A percentile compares a stretch with the other conserved stretches of the same genome.
Evolutionary conservation across 2,329 filamentous ascomycete genomes (phyloP).

Genomic region (Rhinocladiella similis): DNA sequence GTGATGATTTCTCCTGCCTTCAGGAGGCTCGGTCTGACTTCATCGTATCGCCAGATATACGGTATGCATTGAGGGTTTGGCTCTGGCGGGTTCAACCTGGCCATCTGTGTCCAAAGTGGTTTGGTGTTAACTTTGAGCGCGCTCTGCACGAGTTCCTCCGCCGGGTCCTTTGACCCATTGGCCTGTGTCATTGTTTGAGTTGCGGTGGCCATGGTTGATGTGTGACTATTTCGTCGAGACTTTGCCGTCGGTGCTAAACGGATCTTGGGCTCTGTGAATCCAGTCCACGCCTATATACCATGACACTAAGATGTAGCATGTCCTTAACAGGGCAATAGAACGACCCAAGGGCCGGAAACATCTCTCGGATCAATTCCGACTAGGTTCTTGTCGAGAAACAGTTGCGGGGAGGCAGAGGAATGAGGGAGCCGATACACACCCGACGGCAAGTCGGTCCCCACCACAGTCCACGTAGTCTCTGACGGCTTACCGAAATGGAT

Average conservation of each 20-base stretch:
- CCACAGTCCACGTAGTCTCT: not conserved
- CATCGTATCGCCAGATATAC: slow-evolving; percentile 37
- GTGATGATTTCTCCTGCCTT: slow-evolving; percentile 38
- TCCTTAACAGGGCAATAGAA: not conserved
- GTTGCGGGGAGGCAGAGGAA: not conserved
- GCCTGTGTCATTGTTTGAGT: slow-evolving; percentile 11
- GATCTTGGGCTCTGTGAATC: no score
- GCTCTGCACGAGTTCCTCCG: slow-evolving; percentile 15
- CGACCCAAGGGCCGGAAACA: not conserved
- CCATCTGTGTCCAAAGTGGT: slow-evolving; percentile 56
- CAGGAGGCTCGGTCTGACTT: slow-evolving; percentile 38
- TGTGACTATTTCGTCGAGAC: not conserved
- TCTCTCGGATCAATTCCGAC: not conserved
- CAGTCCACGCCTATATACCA: no score
- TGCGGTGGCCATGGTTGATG: slow-evolving; percentile 7
- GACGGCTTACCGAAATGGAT: not conserved
- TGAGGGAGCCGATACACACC: slow-evolving; percentile 16
- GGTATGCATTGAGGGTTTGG: slow-evolving; percentile 24
- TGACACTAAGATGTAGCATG: not conserved
- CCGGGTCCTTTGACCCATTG: slow-evolving; percentile 10
- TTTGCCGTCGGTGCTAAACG: not conserved
- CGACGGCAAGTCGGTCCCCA: slow-evolving; percentile 4
- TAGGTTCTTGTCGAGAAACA: not conserved
- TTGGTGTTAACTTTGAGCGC: slow-evolving; percentile 27
- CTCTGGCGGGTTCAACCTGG: slow-evolving; percentile 35